These are phyloP conservation scores for Manihot esculenta DNA, from an alignment of 441 rosid genomes.

Conservation along the genomic window DNA sequence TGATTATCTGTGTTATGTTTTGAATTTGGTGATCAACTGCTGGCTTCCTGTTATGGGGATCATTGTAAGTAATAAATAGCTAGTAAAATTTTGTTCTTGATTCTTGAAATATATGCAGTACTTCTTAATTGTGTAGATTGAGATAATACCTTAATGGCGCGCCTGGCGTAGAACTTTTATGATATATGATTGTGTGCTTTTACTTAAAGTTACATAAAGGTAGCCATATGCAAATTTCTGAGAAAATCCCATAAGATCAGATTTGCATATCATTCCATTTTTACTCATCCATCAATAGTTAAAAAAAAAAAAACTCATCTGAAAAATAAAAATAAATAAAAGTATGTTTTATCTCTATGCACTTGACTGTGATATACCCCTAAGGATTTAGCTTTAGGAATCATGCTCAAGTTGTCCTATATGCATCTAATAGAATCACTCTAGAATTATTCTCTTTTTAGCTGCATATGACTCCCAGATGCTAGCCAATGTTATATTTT, in stretches of 20 bases:
- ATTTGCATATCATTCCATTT: neutral
- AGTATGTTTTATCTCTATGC: neutral
- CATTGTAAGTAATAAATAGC: neutral
- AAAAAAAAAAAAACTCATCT: too few species aligned
- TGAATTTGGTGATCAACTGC: neutral
- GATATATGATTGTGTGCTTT: neutral
- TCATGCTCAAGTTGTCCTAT: neutral
- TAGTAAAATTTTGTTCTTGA: too few species aligned
- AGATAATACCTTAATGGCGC: neutral
- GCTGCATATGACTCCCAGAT: neutral
- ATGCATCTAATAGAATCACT: neutral
- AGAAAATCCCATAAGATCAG: neutral
- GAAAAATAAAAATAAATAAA: neutral
- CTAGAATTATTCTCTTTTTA: too few species aligned
- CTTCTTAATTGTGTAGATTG: neutral
- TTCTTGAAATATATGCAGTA: neutral
- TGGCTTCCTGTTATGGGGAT: neutral
- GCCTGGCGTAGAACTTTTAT: neutral
- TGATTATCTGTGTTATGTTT: neutral
- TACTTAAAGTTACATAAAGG: neutral
- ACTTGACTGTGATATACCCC: neutral
- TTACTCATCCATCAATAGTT: neutral
- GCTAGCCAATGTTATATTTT: neutral
- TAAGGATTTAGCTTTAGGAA: too few species aligned
- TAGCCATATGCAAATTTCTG: neutral